Evolutionary conservation across 306 rosid species (phyloP), one percentile per base, ranked within the genome.

Genomic region (Quercus robur): DNA sequence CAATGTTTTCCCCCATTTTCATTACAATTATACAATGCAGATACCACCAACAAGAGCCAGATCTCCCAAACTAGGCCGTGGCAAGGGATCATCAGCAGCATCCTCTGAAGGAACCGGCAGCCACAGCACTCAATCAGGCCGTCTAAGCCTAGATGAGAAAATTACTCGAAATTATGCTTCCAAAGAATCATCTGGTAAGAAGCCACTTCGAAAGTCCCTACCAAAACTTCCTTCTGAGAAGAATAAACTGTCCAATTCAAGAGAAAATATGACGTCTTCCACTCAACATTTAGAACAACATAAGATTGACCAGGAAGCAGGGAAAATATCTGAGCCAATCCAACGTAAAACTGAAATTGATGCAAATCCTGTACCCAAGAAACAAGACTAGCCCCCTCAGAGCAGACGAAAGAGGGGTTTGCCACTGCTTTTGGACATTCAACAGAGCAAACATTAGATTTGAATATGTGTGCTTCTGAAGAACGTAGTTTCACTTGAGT

Each of bases 41-140:
- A 87, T 91, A 80, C 98, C 99, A 76, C 86, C 97, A 68, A 95
- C 99, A 71, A 91, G 98, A 89, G 91, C 99, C 63, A 95, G 91
- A 82, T 95, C 99, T 82, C 99, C 99, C 73, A 95, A 95, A 85
- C 97, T 95, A 56, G 98, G 99, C 58, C 92, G 99, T 4, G 88
- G 69, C 81, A 95, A 95, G 89, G 78, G 80, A 82, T 84, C 83
- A 59, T 3, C 18, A 25, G 28, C 9, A 94, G 86, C 51, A 41
- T 28, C 30, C 33, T 59, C 89, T 71, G 90, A 78, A 76, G 92
- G 86, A 83, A 88, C 70, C 51, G 54, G 74, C 72, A 76, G 81
- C 67, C 33, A 14, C 33, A 78, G 70, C 67, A 76, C 69, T 83
- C 92, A 63, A 81, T 81, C 84, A 70, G 85, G 72, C 78, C 90